Evolutionary conservation across 176 grass and related monocot genomes (phyloP).

Genomic region (Phragmites australis): DNA sequence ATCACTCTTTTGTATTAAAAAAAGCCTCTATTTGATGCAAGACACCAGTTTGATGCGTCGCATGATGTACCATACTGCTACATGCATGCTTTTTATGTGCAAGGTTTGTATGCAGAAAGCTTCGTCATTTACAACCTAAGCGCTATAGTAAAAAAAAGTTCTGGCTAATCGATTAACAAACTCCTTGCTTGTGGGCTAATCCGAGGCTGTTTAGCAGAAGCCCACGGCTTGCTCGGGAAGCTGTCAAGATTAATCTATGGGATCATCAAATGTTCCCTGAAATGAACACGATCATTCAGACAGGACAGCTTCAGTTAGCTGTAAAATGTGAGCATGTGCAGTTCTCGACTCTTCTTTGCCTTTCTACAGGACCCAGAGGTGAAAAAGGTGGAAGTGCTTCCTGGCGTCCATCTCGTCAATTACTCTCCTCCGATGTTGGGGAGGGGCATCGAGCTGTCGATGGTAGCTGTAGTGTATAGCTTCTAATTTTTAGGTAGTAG

Average conservation of each 20-base stretch:
- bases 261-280: constrained; percentile 30
- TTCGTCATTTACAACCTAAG: neutral
- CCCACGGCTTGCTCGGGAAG: neutral
- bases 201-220: constrained; percentile 13
- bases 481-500: too few relatives aligned
- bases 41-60: neutral
- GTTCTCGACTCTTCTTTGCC: too few relatives aligned
- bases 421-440: too few relatives aligned
- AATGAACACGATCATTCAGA: neutral
- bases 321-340: constrained; percentile 10
- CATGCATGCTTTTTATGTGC: neutral
- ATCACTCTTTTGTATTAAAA: too few relatives aligned
- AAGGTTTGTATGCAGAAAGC: neutral
- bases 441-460: too few relatives aligned
- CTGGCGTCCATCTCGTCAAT: too few relatives aligned
- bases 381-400: too few relatives aligned
- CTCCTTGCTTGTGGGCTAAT: constrained; percentile 8
- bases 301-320: constrained; percentile 45
- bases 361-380: too few relatives aligned
- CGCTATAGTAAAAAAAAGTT: constrained; percentile 15
- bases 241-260: constrained; percentile 23
- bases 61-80: neutral
- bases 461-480: too few relatives aligned
- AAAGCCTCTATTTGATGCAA: neutral
- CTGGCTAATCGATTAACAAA: neutral